Evolutionary conservation across 2,329 filamentous ascomycete genomes (phyloP), one percentile per base, ranked within the genome.

Genomic region (Cadophora sp.): DNA sequence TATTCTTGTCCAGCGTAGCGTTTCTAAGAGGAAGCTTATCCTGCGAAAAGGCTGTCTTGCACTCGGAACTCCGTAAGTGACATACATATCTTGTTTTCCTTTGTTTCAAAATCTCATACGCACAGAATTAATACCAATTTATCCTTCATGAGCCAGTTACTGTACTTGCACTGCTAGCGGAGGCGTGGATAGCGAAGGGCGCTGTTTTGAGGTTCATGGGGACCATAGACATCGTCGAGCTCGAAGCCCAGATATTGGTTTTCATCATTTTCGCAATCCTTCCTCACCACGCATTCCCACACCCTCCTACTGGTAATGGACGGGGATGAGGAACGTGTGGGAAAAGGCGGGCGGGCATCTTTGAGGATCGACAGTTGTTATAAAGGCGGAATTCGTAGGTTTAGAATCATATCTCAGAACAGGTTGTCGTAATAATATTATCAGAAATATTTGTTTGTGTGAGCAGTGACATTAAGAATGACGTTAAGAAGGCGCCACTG

Each of bases 131-230:
- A 55, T 55, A 16, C 51, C 36, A n/a, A 55, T 55, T 36, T 36
- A 36, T 33, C 14, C 51, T 55, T 6, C 27, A 33, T 36, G 24
- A 33, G 51, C 27, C 20, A 55, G 51, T 55, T 55, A 55, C 51
- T 55, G 51, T 16, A 55, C 51, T 36, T 55, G 51, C 27, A 55
- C 51, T 33, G 51, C 27, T 55, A 36, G 51, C 51, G 51, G 51
- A 55, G 51, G 51, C 51, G 51, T 36, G 51, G 27, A 55, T n/a
- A 55, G 27, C 51, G 51, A 55, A n/a, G 51, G 51, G 16, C 51
- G 27, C 16, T 55, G 51, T 36, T 55, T 55, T 36, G 51, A 55
- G 27, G 27, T 55, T 55, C 51, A 55, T 36, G 5, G 27, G 27
- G 51, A 36, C 5, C 8, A 6, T 27, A 51, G 48, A 51, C 48